phyloP scores from a whole-genome alignment of 2,329 filamentous ascomycete species.

The Scytalidium lignicola region DNA sequence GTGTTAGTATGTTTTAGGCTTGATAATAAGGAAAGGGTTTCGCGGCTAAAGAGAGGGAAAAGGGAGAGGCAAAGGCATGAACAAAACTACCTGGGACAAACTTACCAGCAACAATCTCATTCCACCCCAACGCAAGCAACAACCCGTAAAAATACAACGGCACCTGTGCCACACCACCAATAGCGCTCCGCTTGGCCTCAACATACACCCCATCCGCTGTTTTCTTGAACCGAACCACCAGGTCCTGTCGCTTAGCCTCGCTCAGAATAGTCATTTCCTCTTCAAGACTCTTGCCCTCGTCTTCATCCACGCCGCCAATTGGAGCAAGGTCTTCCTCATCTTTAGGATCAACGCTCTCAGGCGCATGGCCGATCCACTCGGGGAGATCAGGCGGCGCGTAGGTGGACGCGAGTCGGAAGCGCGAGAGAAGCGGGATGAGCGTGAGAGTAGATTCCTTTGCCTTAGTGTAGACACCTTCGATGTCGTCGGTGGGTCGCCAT shows the following conservation, averaged over 20 bases:
- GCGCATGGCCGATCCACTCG: conserved; percentile 75
- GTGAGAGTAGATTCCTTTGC: conserved; percentile 88
- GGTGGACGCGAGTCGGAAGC: conserved; percentile 73
- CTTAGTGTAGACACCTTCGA: conserved; percentile 89
- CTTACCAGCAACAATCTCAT: conserved; percentile 91
- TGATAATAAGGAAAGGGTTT: conserved; percentile 4
- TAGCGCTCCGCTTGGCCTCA: conserved; percentile 93
- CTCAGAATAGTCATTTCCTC: conserved; percentile 95
- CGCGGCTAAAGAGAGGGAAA: too few relatives aligned
- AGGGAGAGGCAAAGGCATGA: too few relatives aligned
- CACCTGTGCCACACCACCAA: conserved; percentile 90
- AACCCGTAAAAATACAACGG: conserved; percentile 92
- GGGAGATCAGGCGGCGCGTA: conserved; percentile 76
- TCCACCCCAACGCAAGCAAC: conserved; percentile 92
- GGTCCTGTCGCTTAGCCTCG: conserved; percentile 84
- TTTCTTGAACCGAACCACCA: conserved; percentile 96
- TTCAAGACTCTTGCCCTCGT: conserved; percentile 88
- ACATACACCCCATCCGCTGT: conserved; percentile 96
- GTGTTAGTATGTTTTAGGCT: conserved; percentile 12
- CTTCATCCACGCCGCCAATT: conserved; percentile 91
- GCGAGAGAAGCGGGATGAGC: conserved; percentile 81
- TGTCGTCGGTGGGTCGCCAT: conserved; percentile 95
- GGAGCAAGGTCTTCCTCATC: conserved; percentile 87
- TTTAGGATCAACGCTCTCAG: conserved; percentile 66
- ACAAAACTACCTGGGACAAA: too few relatives aligned